Evolutionary conservation across 805 yeast species (phyloP), one percentile per base, ranked within the genome.

Genomic region (Cyberlindnera mississippiensis): DNA sequence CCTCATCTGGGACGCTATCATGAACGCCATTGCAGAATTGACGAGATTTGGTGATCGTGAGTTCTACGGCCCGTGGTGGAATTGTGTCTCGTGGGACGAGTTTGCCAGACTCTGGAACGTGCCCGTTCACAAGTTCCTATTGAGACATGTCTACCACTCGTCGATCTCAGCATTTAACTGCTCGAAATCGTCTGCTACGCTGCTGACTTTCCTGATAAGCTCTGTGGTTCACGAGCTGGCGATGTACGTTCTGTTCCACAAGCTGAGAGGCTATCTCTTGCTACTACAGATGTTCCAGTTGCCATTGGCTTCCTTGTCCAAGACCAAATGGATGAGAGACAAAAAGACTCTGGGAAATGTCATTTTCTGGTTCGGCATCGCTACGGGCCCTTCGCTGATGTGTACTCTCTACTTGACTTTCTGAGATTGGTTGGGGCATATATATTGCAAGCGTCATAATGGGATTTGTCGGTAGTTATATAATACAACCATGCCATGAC

Each of bases 1-100:
- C 60, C 68, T 93, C 47, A 93, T 95, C 48, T 95, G 99, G 99
- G 98, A 93, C 56, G 82, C 91, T 6, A 91, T 91, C 38, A 68
- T 90, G 53, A 91, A 90, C 57, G 83, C 85, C 18, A 75, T 95
- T 53, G 98, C 96, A 0, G 99, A 93, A 60, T 67, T 91, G 29
- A 82, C 96, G 13, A 58, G 73, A 39, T 95, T 82, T 64, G 96
- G 87, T 4, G 97, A 93, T 60, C 76, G 99, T 38, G 85, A 85
- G 51, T 93, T 93, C 62, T 93, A 95, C 59, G 91, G 95, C 3
- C 85, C 88, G 33, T 95, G 99, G 99, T 93, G 99, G 99, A 87
- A 90, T 53, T 85, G 95, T 47, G 78, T 83, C 15, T 84, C 87
- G 32, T 93, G 97, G 96, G 85, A 85, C 43, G 90, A 90, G 59